These are phyloP conservation scores for Kazachstania sp. DNA, from an alignment of 1,139 yeast species.

Conservation along the genomic window DNA sequence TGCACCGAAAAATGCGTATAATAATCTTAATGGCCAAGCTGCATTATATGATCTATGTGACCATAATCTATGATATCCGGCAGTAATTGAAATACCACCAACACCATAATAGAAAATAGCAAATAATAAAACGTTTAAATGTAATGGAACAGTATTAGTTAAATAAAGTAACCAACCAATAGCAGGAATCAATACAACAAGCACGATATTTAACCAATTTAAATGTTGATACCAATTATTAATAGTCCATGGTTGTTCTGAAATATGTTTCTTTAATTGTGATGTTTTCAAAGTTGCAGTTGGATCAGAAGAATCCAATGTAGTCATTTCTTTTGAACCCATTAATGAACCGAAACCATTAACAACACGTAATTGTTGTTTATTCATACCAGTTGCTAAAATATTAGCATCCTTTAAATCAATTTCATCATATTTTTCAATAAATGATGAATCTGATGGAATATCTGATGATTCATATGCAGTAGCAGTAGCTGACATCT, in stretches of 20 bases:
- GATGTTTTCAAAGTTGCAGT: slow-evolving; percentile 43
- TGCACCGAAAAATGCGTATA: slow-evolving; percentile 81
- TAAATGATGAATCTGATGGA: background rate
- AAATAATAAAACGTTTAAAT: slow-evolving; percentile 50
- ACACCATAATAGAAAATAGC: slow-evolving; percentile 55
- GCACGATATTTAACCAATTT: slow-evolving; percentile 85
- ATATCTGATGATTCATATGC: background rate
- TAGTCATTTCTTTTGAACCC: slow-evolving; percentile 70
- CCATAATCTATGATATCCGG: slow-evolving; percentile 86
- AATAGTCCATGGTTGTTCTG: slow-evolving; percentile 86
- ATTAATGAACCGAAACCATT: slow-evolving; percentile 69
- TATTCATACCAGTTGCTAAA: slow-evolving; percentile 82
- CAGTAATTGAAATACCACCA: slow-evolving; percentile 89
- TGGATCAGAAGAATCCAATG: slow-evolving; percentile 43
- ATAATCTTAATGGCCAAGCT: slow-evolving; percentile 55
- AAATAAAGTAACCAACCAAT: slow-evolving; percentile 51
- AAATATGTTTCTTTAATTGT: slow-evolving; percentile 53
- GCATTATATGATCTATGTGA: slow-evolving; percentile 87
- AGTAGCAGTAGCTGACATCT: slow-evolving; percentile 1
- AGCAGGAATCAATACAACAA: slow-evolving; percentile 65
- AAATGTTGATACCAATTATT: slow-evolving; percentile 79
- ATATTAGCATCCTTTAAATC: slow-evolving; percentile 73
- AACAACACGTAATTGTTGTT: slow-evolving; percentile 58
- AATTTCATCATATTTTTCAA: slow-evolving; percentile 7
- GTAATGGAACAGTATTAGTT: slow-evolving; percentile 44